Base-by-base conservation (phyloP, 2,329 filamentous ascomycete genomes). In the Colletotrichum australisinense region DNA sequence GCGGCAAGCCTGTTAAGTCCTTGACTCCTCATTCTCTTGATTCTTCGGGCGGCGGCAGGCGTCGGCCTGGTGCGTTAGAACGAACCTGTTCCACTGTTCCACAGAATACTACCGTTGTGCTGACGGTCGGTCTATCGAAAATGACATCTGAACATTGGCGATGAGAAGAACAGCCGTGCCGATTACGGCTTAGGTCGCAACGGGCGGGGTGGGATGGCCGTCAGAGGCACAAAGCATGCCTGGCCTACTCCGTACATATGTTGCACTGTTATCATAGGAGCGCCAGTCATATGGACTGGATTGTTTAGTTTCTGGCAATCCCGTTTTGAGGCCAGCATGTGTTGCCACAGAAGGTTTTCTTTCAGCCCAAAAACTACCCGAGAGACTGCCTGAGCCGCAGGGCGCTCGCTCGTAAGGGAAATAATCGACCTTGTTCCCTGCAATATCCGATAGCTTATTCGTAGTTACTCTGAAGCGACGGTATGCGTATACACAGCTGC, bases 71-170 rank as follows among this genome's bases (percentile, higher is more conserved):
- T 28, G 38, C 30, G 59, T 19, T 22, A 42, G 28, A 52, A 22
- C n/a, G 53, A 26, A n/a, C 19, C 46, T 32, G 28, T 59, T 42
- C 52, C 38, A 69, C 59, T 32, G 28, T 59, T 42, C 52, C 38
- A 69, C 59, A 12, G 38, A 57, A 59, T 72, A 28, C 28, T 28
- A 46, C 58, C 65, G 64, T 57, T 46, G 58, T 58, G 49, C 26
- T 56, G 35, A 24, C 32, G 55, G 55, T 26, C 14, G 49, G 35
- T 57, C 22, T 24, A 68, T 72, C 35, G 32, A 49, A 66, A 62
- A 63, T 56, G 63, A 38, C 68, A 62, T 62, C 46, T 62, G 64
- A 72, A 56, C 42, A 38, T 56, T 63, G 57, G 35, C 58, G 42
- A 58, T 32, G 30, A 30, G 16, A 58, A 30, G 42, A 69, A 38